Percentiles rank a stretch among this genome's conserved stretches.
phyloP scores from a whole-genome alignment of 202 grass and related monocot species.

The Elaeis oleifera region DNA sequence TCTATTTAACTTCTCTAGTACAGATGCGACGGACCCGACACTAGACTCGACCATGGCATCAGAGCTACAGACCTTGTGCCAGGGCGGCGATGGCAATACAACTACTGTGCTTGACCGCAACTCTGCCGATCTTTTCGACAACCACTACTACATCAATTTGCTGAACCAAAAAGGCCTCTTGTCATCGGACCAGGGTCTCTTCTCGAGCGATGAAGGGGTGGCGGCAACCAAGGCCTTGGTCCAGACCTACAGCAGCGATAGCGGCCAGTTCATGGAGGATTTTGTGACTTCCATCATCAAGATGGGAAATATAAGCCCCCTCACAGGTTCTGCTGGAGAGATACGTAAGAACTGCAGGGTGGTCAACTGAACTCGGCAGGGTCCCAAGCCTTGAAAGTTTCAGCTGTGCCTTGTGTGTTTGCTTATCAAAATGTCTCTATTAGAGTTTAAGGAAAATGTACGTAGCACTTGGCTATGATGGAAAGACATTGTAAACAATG shows the following conservation, averaged over 20 bases:
- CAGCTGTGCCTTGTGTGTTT: too few relatives aligned
- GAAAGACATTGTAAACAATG: too few relatives aligned
- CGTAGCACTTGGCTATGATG: too few relatives aligned
- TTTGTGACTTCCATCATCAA: slow-evolving; percentile 60
- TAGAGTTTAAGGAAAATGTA: too few relatives aligned
- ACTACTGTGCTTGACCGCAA: slow-evolving; percentile 46
- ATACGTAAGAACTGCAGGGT: slow-evolving; percentile 63
- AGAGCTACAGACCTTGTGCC: slow-evolving; percentile 56
- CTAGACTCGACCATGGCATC: slow-evolving; percentile 49
- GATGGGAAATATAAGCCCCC: slow-evolving; percentile 62
- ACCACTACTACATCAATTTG: slow-evolving; percentile 79
- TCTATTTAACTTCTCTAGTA: slow-evolving; percentile 44
- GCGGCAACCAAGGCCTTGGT: slow-evolving; percentile 47
- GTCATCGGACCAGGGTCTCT: slow-evolving; percentile 76
- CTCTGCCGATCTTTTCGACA: slow-evolving; percentile 65
- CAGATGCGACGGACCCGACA: slow-evolving; percentile 46
- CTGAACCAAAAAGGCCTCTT: slow-evolving; percentile 44
- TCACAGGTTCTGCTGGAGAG: slow-evolving; percentile 56
- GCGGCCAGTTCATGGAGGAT: slow-evolving; percentile 43
- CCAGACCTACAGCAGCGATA: slow-evolving; percentile 35
- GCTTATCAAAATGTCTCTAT: too few relatives aligned
- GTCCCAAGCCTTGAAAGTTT: too few relatives aligned
- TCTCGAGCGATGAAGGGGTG: slow-evolving; percentile 42
- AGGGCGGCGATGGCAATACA: slow-evolving; percentile 51
- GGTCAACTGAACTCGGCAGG: slow-evolving; percentile 28